Percentiles rank a stretch among this genome's conserved stretches.
Conservation (phyloP, 805 yeast genomes). For the Schizosaccharomyces cryophilus region DNA sequence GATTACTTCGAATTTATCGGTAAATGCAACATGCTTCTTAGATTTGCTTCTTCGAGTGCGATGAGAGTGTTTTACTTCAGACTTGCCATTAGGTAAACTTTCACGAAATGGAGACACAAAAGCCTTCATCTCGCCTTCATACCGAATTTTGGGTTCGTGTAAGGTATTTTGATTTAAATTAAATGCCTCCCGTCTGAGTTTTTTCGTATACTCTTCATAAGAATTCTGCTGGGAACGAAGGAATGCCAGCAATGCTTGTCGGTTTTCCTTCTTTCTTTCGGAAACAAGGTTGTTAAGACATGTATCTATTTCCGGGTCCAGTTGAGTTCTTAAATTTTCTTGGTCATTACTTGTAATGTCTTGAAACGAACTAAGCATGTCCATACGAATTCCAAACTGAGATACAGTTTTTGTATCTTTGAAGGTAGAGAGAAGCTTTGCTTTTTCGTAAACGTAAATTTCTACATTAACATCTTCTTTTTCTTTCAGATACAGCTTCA, state of each 20-base stretch:
- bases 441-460: not conserved
- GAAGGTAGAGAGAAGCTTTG: not conserved
- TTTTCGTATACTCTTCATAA: not conserved
- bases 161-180: too few relatives aligned
- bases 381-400: not conserved
- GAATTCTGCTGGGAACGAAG: not conserved
- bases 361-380: not conserved
- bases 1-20: not conserved
- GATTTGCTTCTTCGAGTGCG: not conserved
- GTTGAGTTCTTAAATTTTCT: not conserved
- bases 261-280: not conserved
- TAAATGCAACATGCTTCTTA: not conserved
- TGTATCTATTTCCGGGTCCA: not conserved
- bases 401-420: not conserved
- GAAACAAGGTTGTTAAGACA: not conserved
- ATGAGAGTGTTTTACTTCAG: not conserved
- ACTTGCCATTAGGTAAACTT: not conserved
- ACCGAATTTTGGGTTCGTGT: too few relatives aligned
- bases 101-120: not conserved
- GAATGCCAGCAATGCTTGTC: not conserved
- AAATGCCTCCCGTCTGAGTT: not conserved
- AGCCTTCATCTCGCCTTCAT: too few relatives aligned
- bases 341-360: too few relatives aligned
- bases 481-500: not conserved
- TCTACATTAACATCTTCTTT: not conserved